Conservation (phyloP, 2,329 filamentous ascomycete species). For the Cercospora zeina region DNA sequence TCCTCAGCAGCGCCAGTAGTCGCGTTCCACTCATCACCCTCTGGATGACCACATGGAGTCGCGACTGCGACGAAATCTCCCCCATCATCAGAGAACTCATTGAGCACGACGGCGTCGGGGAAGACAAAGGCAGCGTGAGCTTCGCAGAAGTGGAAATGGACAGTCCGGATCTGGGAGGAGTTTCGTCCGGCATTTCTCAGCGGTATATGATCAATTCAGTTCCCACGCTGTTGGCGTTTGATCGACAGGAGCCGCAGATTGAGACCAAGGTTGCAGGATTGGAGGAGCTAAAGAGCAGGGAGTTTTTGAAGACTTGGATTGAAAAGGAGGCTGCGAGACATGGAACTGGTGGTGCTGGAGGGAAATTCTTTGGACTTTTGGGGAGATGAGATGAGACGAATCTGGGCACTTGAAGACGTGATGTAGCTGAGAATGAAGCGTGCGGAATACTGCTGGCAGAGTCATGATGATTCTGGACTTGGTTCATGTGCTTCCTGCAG, state of each 20-base stretch:
- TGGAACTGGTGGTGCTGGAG: constrained; percentile 49
- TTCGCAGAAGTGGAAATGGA: constrained; percentile 54
- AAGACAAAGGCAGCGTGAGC: constrained; percentile 48
- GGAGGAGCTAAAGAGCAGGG: constrained; percentile 50
- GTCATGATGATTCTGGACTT: too few relatives aligned
- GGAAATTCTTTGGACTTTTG: constrained; percentile 42
- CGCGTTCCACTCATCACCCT: constrained; percentile 51
- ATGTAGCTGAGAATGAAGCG: not conserved
- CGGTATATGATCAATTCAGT: constrained; percentile 50
- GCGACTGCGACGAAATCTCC: constrained; percentile 47
- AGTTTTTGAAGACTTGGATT: constrained; percentile 51
- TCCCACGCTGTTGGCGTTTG: constrained; percentile 54
- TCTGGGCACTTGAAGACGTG: not conserved
- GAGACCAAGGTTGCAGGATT: constrained; percentile 48
- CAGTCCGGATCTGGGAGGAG: constrained; percentile 45
- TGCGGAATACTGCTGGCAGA: not conserved
- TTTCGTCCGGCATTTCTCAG: constrained; percentile 42
- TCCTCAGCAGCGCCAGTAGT: constrained; percentile 49
- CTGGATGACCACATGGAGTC: constrained; percentile 54
- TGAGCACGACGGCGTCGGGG: constrained; percentile 48
- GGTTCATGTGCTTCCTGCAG: not conserved
- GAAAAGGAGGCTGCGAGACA: constrained; percentile 50
- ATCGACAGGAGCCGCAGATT: constrained; percentile 52
- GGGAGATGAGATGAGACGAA: constrained; percentile 29
- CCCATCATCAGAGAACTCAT: constrained; percentile 48